Conservation (phyloP, 2,329 filamentous ascomycete species). For the Xylariomycetidae sp. region DNA sequence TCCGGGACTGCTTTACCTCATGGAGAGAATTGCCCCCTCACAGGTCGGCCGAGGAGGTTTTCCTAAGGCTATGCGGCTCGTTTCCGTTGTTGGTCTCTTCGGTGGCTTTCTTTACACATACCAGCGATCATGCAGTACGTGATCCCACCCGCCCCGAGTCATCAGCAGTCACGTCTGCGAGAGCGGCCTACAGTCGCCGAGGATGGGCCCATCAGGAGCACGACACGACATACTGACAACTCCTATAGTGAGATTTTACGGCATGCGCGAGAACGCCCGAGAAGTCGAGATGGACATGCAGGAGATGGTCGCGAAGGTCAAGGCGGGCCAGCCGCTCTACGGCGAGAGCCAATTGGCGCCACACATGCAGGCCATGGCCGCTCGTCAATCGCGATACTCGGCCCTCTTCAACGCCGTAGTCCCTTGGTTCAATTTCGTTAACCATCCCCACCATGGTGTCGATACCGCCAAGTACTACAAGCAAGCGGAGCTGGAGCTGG, state of each 20-base stretch:
- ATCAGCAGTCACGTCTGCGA: too few species aligned
- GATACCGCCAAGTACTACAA: conserved; percentile 98
- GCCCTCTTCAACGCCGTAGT: conserved; percentile 77
- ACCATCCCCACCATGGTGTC: conserved; percentile 91
- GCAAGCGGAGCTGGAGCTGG: conserved; percentile 89
- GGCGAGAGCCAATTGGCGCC: conserved; percentile 71
- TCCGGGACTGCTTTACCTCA: conserved; percentile 67
- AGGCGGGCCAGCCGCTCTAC: conserved; percentile 84
- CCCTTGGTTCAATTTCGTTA: conserved; percentile 98
- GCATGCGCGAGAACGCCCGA: conserved; percentile 83
- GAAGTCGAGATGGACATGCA: conserved; percentile 95
- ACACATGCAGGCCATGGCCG: conserved; percentile 89
- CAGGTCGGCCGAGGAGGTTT: conserved; percentile 79
- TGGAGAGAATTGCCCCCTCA: conserved; percentile 82
- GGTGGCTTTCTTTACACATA: conserved; percentile 85
- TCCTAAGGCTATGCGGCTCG: conserved; percentile 73
- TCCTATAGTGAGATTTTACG: conserved; percentile 81
- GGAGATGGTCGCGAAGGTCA: conserved; percentile 97
- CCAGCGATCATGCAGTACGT: conserved; percentile 75
- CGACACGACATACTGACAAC: neutral
- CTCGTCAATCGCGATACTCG: conserved; percentile 87
- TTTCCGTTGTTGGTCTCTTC: conserved; percentile 62
- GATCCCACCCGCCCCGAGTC: too few species aligned
- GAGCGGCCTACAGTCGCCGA: too few species aligned
- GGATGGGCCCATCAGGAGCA: neutral